Evolutionary conservation across 2,329 filamentous ascomycete genomes (phyloP), one percentile per base, ranked within the genome.

Genomic region (Beauveria sp.): DNA sequence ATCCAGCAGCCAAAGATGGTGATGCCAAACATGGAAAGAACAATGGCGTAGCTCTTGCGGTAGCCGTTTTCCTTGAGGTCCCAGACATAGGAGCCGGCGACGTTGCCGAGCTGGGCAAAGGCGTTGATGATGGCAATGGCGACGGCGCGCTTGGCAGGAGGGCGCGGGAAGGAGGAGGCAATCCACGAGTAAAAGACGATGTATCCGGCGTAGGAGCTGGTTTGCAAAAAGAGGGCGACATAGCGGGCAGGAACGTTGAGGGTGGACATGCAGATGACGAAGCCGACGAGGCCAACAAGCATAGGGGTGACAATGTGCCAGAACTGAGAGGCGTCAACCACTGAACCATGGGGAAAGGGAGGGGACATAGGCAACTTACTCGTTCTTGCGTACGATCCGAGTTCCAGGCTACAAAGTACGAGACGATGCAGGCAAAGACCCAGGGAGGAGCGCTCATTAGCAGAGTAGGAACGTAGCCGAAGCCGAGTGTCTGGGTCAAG

Each of bases 21-120:
- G 46, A 84, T 66, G 3, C 82, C 83, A 67, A 87, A 88, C 85
- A 88, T 88, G 68, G 83, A 77, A 16, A 81, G 79, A 5, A 88
- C 85, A 62, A 88, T 85, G 4, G 83, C 85, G 67, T 88, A 88
- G 64, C 83, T 86, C 74, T 83, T 81, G 65, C 85, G 79, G 75
- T 79, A 88, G 0, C 85, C 85, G 64, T 87, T 80, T 0, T 79
- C 83, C 26, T 77, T 73, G 55, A 88, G 76, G 58, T 78, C 74
- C 85, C 85, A 88, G 3, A 88, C 84, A 67, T 88, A 88, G 0
- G 80, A 83, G 2, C 85, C 85, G 0, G 84, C 84, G 0, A 84
- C 77, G 67, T 84, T 85, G 58, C 82, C 82, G 3, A 85, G 75
- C 73, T 83, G 83, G 46, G 77, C 78, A 72, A 82, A 81, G 62